Conservation (phyloP, 371 early-diverging fungal species). For the Saksenaea oblongispora region DNA sequence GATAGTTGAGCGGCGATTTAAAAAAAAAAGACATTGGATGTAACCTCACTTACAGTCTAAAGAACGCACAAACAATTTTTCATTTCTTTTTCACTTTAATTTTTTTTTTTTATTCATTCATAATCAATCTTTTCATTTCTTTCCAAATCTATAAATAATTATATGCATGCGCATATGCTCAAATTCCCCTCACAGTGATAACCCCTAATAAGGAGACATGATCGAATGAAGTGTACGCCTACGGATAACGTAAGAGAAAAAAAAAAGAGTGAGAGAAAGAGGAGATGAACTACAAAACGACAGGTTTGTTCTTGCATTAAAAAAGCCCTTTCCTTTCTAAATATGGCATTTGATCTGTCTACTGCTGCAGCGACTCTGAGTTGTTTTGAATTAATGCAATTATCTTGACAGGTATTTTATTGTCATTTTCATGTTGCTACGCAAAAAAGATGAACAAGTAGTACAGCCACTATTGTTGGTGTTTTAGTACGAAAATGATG, state of each 20-base stretch:
- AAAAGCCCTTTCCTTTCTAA: background rate
- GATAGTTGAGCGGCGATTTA: background rate
- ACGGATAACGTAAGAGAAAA: background rate
- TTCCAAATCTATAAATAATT: background rate
- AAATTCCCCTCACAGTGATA: background rate
- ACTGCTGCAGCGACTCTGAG: background rate
- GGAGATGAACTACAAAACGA: background rate
- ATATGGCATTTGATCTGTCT: background rate
- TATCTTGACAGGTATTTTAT: background rate
- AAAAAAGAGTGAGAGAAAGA: background rate
- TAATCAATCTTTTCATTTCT: background rate
- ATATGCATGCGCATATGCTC: slow-evolving; percentile 1
- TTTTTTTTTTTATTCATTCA: too few relatives aligned
- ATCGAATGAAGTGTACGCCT: background rate
- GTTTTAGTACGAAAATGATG: background rate
- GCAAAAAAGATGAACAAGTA: background rate
- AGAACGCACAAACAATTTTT: slow-evolving; percentile 4
- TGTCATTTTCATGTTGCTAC: background rate
- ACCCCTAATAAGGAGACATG: slow-evolving; percentile 1
- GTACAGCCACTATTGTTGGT: background rate
- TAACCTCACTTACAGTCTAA: background rate
- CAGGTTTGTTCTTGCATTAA: background rate
- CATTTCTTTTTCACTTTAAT: background rate
- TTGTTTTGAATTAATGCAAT: background rate
- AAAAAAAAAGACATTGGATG: background rate